phyloP scores from a whole-genome alignment of 2,329 filamentous ascomycete species.

The Monosporascus sp. region DNA sequence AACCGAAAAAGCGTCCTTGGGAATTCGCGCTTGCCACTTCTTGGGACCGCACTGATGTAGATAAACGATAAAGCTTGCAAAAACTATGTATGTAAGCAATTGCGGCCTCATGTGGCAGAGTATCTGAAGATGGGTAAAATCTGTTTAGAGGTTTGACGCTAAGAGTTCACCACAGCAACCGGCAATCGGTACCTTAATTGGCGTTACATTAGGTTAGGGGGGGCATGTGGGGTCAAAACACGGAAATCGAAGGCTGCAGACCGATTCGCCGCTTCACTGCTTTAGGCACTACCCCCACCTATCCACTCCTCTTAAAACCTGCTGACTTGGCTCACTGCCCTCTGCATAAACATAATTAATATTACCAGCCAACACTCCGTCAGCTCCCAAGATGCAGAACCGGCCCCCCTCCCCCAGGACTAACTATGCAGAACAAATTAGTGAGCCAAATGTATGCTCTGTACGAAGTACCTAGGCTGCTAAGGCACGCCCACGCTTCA shows the following conservation, averaged over 20 bases:
- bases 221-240: background rate
- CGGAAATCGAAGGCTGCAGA: background rate
- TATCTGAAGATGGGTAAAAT: background rate
- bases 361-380: too few relatives aligned
- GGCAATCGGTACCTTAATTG: background rate
- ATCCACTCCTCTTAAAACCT: background rate
- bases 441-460: too few relatives aligned
- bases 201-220: background rate
- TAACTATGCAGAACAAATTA: too few relatives aligned
- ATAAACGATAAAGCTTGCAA: background rate
- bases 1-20: background rate
- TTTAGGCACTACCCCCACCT: background rate
- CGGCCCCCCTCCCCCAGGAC: too few relatives aligned
- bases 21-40: background rate
- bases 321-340: background rate
- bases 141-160: background rate
- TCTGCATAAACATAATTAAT: background rate
- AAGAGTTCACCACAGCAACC: background rate
- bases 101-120: background rate
- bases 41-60: background rate
- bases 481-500: background rate
- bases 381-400: too few relatives aligned
- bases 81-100: background rate
- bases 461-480: background rate
- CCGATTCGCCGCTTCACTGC: background rate